These are phyloP conservation scores for Oryza meyeriana DNA, from an alignment of 176 grass and related monocot species.

Conservation along the genomic window DNA sequence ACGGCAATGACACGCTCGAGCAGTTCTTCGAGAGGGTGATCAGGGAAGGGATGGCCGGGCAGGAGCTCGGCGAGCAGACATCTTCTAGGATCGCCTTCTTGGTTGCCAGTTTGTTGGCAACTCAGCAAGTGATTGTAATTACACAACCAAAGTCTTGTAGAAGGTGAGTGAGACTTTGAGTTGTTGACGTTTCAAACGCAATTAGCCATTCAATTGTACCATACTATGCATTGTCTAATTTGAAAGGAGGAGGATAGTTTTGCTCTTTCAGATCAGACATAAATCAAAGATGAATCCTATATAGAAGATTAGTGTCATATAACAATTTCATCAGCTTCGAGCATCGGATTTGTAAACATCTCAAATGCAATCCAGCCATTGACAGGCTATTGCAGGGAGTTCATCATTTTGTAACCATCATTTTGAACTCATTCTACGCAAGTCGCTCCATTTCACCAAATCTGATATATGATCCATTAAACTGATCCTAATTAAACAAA, in stretches of 20 bases:
- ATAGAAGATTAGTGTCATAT: neutral
- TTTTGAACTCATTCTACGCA: no score
- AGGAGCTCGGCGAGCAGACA: constrained; percentile 95
- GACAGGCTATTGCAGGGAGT: no score
- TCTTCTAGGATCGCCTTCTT: constrained; percentile 48
- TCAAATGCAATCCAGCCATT: no score
- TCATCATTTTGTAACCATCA: no score
- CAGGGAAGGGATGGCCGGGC: constrained; percentile 78
- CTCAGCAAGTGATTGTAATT: constrained; percentile 26
- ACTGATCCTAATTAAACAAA: no score
- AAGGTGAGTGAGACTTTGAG: constrained; percentile 34
- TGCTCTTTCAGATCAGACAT: neutral
- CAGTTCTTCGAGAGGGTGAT: constrained; percentile 76
- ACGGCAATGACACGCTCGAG: constrained; percentile 84
- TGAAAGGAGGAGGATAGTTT: neutral
- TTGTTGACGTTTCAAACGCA: no score
- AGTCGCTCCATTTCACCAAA: no score
- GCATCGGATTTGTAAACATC: no score
- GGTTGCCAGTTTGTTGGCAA: neutral
- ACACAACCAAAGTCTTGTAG: neutral
- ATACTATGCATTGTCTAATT: constrained; percentile 6
- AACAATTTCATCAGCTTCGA: neutral
- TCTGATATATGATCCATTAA: no score
- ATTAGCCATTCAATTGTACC: constrained; percentile 15
- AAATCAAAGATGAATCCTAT: neutral